Evolutionary conservation across 2,329 filamentous ascomycete genomes (phyloP).

Genomic region (Colletotrichum camelliae): DNA sequence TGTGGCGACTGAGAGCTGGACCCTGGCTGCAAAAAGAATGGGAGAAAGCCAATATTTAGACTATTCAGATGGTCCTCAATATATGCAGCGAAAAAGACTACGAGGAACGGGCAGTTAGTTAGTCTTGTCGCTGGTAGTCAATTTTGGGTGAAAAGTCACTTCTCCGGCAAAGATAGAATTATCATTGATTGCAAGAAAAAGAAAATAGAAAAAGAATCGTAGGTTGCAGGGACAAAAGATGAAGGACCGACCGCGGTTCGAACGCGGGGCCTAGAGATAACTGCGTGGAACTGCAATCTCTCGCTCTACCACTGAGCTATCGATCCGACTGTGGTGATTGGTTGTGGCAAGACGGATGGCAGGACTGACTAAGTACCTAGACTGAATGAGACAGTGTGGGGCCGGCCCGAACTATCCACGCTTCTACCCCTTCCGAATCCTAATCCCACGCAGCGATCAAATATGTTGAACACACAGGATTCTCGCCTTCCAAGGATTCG

Average conservation of each 20-base stretch:
- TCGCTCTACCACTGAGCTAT: conserved; percentile 6
- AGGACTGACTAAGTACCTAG: rapidly evolving
- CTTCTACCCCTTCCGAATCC: neutral
- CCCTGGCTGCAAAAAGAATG: too few relatives aligned
- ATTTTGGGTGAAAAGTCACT: too few relatives aligned
- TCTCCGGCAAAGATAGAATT: too few relatives aligned
- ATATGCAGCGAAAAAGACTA: neutral
- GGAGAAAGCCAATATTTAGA: too few relatives aligned
- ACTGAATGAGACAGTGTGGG: neutral
- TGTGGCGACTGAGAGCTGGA: too few relatives aligned
- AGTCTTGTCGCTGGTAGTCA: too few relatives aligned
- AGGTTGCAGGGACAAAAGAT: neutral
- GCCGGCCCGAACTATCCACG: neutral
- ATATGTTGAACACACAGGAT: neutral
- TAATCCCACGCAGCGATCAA: neutral
- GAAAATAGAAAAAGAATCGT: neutral
- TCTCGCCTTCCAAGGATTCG: neutral
- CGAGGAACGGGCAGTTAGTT: too few relatives aligned
- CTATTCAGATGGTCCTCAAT: neutral
- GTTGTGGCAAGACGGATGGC: rapidly evolving
- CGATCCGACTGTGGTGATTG: conserved; percentile 4
- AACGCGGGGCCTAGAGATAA: conserved; percentile 19
- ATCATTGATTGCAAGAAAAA: neutral
- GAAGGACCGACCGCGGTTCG: conserved; percentile 16
- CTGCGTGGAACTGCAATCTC: neutral